These are phyloP conservation scores for Nicotiana benthamiana DNA, from an alignment of 257 asterid genomes.

Conservation along the genomic window DNA sequence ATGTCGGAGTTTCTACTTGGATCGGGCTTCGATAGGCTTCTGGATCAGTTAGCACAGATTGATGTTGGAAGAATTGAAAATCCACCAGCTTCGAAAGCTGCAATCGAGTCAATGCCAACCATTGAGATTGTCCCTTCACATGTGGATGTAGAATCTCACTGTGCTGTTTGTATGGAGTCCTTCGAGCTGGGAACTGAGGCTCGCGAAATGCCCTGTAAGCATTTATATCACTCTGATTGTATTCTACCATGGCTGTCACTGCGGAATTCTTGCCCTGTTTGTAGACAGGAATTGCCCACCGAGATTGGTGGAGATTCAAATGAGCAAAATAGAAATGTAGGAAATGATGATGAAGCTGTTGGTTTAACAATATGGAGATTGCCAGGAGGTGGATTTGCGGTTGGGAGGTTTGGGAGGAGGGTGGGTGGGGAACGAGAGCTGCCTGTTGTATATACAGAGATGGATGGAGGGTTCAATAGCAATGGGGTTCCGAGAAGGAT, in stretches of 20 bases:
- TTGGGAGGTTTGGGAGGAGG: slow-evolving; percentile 72
- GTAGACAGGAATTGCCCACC: slow-evolving; percentile 60
- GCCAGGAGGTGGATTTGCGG: slow-evolving; percentile 93
- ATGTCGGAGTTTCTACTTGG: slow-evolving; percentile 82
- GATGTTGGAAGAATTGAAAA: slow-evolving; percentile 60
- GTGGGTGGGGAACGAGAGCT: slow-evolving; percentile 79
- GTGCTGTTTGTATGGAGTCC: slow-evolving; percentile 83
- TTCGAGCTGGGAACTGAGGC: slow-evolving; percentile 60
- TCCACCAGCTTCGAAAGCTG: slow-evolving; percentile 79
- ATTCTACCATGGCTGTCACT: slow-evolving; percentile 74
- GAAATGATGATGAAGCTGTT: slow-evolving; percentile 24
- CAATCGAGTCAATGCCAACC: slow-evolving; percentile 70
- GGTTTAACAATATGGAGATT: slow-evolving; percentile 85
- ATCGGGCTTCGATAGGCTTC: slow-evolving; percentile 70
- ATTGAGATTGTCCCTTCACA: slow-evolving; percentile 36
- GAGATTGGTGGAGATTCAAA: slow-evolving; percentile 27
- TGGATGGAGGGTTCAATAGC: slow-evolving; percentile 76
- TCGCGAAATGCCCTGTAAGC: slow-evolving; percentile 90
- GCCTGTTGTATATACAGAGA: slow-evolving; percentile 84
- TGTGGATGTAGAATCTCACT: slow-evolving; percentile 40
- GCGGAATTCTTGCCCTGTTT: slow-evolving; percentile 80
- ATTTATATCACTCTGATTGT: slow-evolving; percentile 75
- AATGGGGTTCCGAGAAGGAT: slow-evolving; percentile 70
- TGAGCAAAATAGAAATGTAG: slow-evolving; percentile 23
- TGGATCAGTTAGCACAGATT: slow-evolving; percentile 65